Evolutionary conservation across 192 early-diverging fungal genomes (phyloP), one percentile per base, ranked within the genome.

Genomic region (Coemansia sp.): DNA sequence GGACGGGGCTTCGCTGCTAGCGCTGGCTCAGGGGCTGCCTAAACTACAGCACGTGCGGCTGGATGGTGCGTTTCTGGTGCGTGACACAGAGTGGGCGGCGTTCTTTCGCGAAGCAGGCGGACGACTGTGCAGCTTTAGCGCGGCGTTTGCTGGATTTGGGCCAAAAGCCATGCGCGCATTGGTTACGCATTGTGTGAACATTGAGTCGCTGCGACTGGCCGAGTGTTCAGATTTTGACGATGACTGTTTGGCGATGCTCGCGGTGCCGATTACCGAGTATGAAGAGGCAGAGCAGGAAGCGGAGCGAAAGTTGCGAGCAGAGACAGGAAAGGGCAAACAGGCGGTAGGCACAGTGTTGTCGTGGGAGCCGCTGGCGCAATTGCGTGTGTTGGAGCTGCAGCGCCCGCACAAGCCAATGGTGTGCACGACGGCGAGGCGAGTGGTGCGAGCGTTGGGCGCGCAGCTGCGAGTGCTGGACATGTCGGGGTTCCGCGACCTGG

Each of bases 31-130:
- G 6, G 67, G 72, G 2, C 76, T 86, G 47, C 24, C 56, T 2
- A 18, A 73, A 8, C 79, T 96, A 40, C 63, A 67, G 3, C 74
- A 82, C 2, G 53, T 93, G 40, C 81, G 78, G 4, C 74, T 93
- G 10, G 79, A 86, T 31, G 93, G 93, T 0, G 85, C 89, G 0
- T 90, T 90, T 42, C 77, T 93, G 36, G 79, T 91, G 2, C 82
- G 74, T 2, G 84, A 87, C 44, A 21, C 20, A 1, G 78, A 78
- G 20, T 96, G 86, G 69, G 81, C 73, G 9, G 55, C 56, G 10
- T 78, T 93, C 31, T 89, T 96, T 68, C 63, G 71, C 24, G 23
- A 44, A 2, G 21, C 83, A 2, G 89, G 87, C 18, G 23, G 60
- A 1, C 68, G 82, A 23, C 76, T 96, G 25, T 70, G 73, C 14